Base-by-base conservation (phyloP, 306 rosid species). In the Vigna mungo region DNA sequence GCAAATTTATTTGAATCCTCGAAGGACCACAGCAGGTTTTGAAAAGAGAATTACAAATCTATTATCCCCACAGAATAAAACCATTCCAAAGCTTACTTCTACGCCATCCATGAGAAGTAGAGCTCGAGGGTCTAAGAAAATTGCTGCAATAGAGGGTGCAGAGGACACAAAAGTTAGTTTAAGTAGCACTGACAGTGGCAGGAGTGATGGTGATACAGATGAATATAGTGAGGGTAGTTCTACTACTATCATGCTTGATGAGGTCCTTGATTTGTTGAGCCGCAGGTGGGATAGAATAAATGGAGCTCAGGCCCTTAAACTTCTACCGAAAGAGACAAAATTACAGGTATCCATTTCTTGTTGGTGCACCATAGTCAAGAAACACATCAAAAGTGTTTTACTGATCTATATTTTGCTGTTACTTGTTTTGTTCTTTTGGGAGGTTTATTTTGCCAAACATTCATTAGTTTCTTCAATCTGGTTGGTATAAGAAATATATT, bases 241-340 rank as follows among this genome's bases (percentile, higher is more conserved):
- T 27, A 68, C 90, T 27, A 71, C 88, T 37, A 89, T 93, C 79
- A 92, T 96, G 99, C 91, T 92, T 75, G 96, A 89, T 61, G 92
- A 92, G 86, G 89, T 89, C 82, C 94, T 96, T 81, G 93, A 96
- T 84, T 68, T 96, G 86, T 91, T 96, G 89, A 88, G 99, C 83
- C 84, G 81, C 80, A 87, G 91, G 75, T 96, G 98, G 98, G 97
- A 89, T 80, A 87, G 97, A 85, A 85, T 91, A 82, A 93, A 92
- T 82, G 98, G 99, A 84, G 96, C 99, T 63, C 98, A 92, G 83
- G 99, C 98, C 65, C 97, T 92, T 80, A 92, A 86, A 88, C 97
- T 92, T 72, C 44, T 92, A 78, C 99, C 99, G 0, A 96, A 86
- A 83, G 99, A 92, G 78, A 96, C 98, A 6, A 96, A 88, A 84